Base-by-base conservation (phyloP, 139 green algal species). In the Chlamydomonas incerta region DNA sequence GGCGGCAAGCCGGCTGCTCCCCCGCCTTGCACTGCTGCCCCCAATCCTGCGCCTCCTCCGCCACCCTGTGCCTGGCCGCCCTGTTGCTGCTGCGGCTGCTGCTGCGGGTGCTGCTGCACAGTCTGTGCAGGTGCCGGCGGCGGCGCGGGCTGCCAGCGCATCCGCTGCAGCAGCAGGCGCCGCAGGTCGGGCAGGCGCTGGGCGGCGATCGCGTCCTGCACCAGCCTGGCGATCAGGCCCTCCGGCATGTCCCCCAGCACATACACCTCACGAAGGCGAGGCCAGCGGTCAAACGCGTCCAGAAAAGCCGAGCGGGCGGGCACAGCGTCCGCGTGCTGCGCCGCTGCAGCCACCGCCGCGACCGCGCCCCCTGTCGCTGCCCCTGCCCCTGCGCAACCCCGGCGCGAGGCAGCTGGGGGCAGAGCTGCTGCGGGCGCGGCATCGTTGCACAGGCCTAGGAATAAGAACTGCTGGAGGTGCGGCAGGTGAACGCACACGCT, bases 271-370 rank as follows among this genome's bases (percentile, higher is more conserved):
- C 41, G 35, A 14, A 72, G 60, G 28, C 37, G 60, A 14, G 75
- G 75, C 75, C 75, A 83, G 13, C 62, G 52, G 37, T 83, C 75
- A 72, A 83, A 83, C 14, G 60, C 75, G 1, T 60, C 63, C 10
- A 83, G 75, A 37, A 83, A n/a, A 60, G 35, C 17, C 60, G 60
- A 73, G 62, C 35, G 75, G 62, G 60, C 8, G 2, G 60, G 75
- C 75, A 37, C 29, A 14, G 26, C 26, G 3, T 21, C 13, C 34
- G 23, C 33, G 37, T 5, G 9, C 37, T 33, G 21, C 23, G 41
- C 33, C 3, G 20, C 26, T 31, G 50, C 2, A 52, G 73, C 24
- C 47, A 29, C 1, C 5, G 63, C 28, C 11, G 29, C 28, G 17
- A 28, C n/a, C 26, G 63, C 10, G 28, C 24, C 11, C 37, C 24